Percentiles rank a stretch among this genome's conserved stretches.
These are phyloP conservation scores for Escallonia rubra DNA, from an alignment of 129 eudicot genomes.

Conservation along the genomic window DNA sequence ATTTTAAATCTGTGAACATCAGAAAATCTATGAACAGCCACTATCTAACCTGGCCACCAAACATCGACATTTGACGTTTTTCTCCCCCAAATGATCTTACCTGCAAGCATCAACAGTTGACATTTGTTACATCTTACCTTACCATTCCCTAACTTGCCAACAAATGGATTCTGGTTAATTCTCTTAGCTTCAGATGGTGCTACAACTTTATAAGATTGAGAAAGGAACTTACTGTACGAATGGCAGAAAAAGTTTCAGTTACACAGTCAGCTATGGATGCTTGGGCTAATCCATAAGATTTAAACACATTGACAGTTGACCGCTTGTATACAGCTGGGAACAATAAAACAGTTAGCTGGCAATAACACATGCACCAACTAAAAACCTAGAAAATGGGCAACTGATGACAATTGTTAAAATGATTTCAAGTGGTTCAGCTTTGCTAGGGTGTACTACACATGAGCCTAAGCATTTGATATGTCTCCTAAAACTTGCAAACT, in stretches of 20 bases:
- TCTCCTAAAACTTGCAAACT: too few species aligned
- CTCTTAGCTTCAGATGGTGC: not conserved
- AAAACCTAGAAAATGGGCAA: constrained; percentile 3
- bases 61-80: constrained; percentile 90
- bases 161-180: not conserved
- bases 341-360: constrained; percentile 4
- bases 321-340: constrained; percentile 81
- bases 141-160: constrained; percentile 5
- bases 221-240: constrained; percentile 75
- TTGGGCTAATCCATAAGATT: constrained; percentile 88
- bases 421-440: not conserved
- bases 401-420: not conserved
- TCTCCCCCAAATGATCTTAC: constrained; percentile 97
- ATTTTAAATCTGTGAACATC: too few species aligned
- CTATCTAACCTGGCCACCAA: constrained; percentile 69
- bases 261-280: constrained; percentile 91
- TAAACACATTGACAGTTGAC: constrained; percentile 79
- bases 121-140: not conserved
- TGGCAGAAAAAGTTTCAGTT: constrained; percentile 88
- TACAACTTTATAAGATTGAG: not conserved
- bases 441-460: too few species aligned
- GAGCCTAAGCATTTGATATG: too few species aligned
- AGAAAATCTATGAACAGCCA: not conserved
- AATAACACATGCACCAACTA: not conserved
- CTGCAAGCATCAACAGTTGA: constrained; percentile 34